Evolutionary conservation across 2,329 filamentous ascomycete species (phyloP), one percentile per base, ranked within the genome.

Genomic region (Fusarium continuum): DNA sequence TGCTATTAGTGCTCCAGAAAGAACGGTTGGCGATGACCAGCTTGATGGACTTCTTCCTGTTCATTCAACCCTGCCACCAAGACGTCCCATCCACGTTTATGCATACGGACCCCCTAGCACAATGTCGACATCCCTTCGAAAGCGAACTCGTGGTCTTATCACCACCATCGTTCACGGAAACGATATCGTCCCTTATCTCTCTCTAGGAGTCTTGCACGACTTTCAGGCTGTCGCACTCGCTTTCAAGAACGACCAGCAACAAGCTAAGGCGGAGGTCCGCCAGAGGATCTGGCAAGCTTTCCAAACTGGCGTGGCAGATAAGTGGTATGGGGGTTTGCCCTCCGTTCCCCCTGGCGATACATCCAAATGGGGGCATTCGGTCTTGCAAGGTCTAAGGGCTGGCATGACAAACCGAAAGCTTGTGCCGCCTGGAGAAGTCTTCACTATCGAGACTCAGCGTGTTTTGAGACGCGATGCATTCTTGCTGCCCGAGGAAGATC

Each of bases 81-180:
- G 88, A 14, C 84, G 91, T 1, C 88, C 89, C 4, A 89, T 93
- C 17, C 91, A 93, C 67, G 91, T 92, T 11, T 93, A 91, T 72
- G 88, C 91, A 7, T 93, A 92, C 72, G 91, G 91, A 0, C 88
- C 90, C 2, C 90, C 90, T 0, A 85, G 89, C 0, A 89, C 88
- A 13, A 86, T 93, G 83, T 91, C 89, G 0, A 82, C 88, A 0
- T 85, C 87, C 3, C 81, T 93, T 8, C 85, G 90, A 35, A 84
- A 85, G 55, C 88, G 88, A 10, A 93, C 91, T 0, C 83, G 88
- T 13, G 90, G 89, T 2, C 81, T 93, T 8, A 89, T 93, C 58
- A 93, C 91, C 4, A 92, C 87, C 8, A 82, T 91, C 5, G 84
- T 92, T 10, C 88, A 93, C 68, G 88, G 88, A 16, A 84, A 88